Percentiles rank a stretch among this genome's conserved stretches.
These are phyloP conservation scores for Pharnaceum exiguum DNA, from an alignment of 148 eudicot species.

Conservation along the genomic window DNA sequence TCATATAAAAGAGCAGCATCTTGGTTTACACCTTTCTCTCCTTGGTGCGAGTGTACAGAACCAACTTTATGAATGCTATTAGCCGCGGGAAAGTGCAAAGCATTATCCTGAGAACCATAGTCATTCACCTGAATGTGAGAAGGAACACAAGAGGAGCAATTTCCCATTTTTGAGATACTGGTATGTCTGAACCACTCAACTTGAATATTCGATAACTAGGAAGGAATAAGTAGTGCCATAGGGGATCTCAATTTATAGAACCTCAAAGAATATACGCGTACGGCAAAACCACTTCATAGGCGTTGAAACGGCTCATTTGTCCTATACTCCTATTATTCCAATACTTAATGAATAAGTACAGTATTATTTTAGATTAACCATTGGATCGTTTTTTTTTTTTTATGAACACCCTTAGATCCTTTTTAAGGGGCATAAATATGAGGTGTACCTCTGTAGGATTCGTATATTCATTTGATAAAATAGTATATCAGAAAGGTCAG, in stretches of 20 bases:
- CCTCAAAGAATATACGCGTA: neutral
- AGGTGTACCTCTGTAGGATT: constrained; percentile 18
- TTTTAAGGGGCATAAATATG: constrained; percentile 36
- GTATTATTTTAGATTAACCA: constrained; percentile 20
- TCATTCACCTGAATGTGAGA: constrained; percentile 36
- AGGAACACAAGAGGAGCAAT: constrained; percentile 42
- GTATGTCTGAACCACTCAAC: constrained; percentile 1
- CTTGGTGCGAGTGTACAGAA: constrained; percentile 48
- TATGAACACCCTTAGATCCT: constrained; percentile 47
- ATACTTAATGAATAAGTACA: neutral
- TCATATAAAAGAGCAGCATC: constrained; percentile 67
- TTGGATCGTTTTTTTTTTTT: too few species aligned
- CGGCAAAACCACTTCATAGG: constrained; percentile 3
- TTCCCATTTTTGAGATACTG: constrained; percentile 40
- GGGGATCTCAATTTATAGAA: neutral
- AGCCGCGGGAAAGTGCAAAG: constrained; percentile 20
- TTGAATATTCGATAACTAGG: constrained; percentile 12
- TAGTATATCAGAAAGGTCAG: neutral
- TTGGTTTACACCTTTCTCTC: constrained; percentile 71
- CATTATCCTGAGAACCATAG: constrained; percentile 42
- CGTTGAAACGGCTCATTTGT: constrained; percentile 6
- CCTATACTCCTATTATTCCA: neutral
- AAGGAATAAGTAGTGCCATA: neutral
- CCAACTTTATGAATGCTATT: constrained; percentile 24
- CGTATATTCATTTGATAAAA: neutral